Evolutionary conservation across 306 rosid genomes (phyloP).

Genomic region (Bauhinia variegata): DNA sequence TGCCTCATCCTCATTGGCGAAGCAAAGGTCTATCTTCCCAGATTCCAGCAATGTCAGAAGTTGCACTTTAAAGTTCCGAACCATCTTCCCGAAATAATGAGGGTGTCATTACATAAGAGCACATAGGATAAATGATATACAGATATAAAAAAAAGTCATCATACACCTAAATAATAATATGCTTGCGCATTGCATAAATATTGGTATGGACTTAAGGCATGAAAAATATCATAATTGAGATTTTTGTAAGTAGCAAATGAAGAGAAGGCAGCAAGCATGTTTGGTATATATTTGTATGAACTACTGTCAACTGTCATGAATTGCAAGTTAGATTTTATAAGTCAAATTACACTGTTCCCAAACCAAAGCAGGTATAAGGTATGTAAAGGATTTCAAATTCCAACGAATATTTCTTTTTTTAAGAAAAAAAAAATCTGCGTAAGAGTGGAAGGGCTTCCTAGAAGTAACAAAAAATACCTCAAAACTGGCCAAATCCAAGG

Average conservation of each 20-base stretch:
- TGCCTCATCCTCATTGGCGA: slow-evolving; percentile 98
- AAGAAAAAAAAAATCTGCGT: background rate
- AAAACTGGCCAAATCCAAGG: slow-evolving; percentile 97
- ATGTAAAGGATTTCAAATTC: background rate
- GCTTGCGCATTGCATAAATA: background rate
- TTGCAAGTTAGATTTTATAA: slow-evolving; percentile 7
- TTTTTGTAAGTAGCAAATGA: slow-evolving; percentile 10
- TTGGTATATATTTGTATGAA: slow-evolving; percentile 11
- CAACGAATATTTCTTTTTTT: background rate
- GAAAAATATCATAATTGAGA: too few species aligned
- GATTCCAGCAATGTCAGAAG: slow-evolving; percentile 75
- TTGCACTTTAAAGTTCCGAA: slow-evolving; percentile 67
- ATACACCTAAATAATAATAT: background rate
- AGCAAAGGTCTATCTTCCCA: slow-evolving; percentile 84
- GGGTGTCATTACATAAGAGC: background rate
- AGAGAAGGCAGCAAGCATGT: slow-evolving; percentile 11
- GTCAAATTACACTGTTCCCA: background rate
- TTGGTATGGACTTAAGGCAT: slow-evolving; percentile 1
- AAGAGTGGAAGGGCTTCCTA: background rate
- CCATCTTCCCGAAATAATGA: slow-evolving; percentile 74
- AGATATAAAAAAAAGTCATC: slow-evolving; percentile 4
- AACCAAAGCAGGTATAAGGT: background rate
- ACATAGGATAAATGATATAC: slow-evolving; percentile 27
- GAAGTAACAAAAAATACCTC: slow-evolving; percentile 64
- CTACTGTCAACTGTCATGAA: background rate